Evolutionary conservation across 2,329 filamentous ascomycete genomes (phyloP).

Genomic region (Aureobasidium melanogenum): DNA sequence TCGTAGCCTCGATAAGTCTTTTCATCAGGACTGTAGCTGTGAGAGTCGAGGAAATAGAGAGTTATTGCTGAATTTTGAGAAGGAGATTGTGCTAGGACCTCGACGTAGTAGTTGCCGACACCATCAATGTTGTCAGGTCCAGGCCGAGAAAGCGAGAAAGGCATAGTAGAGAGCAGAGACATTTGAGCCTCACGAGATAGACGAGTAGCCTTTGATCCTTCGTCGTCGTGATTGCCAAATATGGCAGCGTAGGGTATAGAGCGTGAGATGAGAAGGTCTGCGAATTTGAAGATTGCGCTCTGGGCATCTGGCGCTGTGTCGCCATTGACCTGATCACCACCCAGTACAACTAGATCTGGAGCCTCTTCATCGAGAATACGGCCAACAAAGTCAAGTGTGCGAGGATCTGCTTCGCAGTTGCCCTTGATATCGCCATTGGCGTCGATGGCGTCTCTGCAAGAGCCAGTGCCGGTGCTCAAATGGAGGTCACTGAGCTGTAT

Average conservation of each 20-base stretch:
- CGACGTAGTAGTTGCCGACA: constrained; percentile 89
- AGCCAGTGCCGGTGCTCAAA: constrained; percentile 78
- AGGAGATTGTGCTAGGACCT: constrained; percentile 70
- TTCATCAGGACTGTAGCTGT: constrained; percentile 86
- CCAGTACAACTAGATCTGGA: constrained; percentile 84
- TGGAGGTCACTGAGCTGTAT: constrained; percentile 94
- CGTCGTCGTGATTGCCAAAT: constrained; percentile 96
- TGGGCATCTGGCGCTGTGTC: constrained; percentile 87
- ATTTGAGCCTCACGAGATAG: constrained; percentile 72
- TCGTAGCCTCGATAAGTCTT: constrained; percentile 86
- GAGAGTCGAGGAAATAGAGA: constrained; percentile 89
- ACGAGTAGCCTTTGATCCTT: constrained; percentile 47
- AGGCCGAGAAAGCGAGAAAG: constrained; percentile 77
- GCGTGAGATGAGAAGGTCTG: constrained; percentile 71
- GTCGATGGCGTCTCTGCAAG: constrained; percentile 75
- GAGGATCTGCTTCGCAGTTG: constrained; percentile 81
- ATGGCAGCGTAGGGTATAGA: constrained; percentile 90
- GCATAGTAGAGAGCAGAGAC: constrained; percentile 74
- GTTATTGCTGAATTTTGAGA: constrained; percentile 85
- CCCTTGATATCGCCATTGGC: constrained; percentile 61
- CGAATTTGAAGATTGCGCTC: constrained; percentile 89
- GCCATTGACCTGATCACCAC: constrained; percentile 91
- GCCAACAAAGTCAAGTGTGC: constrained; percentile 82
- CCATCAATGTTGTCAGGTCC: constrained; percentile 80
- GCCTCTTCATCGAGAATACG: constrained; percentile 83